phyloP scores from a whole-genome alignment of 305 asterid genomes.

The Caryopteris hybrid region DNA sequence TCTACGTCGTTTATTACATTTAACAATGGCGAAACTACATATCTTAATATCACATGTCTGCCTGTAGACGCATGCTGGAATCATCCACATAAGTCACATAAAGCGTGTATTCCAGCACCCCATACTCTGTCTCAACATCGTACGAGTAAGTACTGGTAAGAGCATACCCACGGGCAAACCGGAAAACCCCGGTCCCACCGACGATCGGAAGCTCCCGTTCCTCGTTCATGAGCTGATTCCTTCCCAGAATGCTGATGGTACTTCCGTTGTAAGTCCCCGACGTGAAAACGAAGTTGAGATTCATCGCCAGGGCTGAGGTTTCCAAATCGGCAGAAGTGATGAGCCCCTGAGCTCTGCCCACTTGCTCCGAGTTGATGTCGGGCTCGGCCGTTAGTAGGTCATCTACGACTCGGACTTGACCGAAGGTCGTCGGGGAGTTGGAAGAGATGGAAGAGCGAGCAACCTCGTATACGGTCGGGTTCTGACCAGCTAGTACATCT shows the following conservation, averaged over 20 bases:
- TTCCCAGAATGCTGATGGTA: slow-evolving; percentile 24
- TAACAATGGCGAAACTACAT: too few species aligned
- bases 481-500: slow-evolving; percentile 19
- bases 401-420: slow-evolving; percentile 27
- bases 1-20: too few species aligned
- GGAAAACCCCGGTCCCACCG: slow-evolving; percentile 32
- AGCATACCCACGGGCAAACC: slow-evolving; percentile 30
- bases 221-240: slow-evolving; percentile 8
- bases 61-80: neutral
- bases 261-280: slow-evolving; percentile 21
- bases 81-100: slow-evolving; percentile 11
- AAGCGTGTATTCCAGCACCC: slow-evolving; percentile 25
- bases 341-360: slow-evolving; percentile 31
- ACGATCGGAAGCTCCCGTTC: slow-evolving; percentile 28
- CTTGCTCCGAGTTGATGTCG: slow-evolving; percentile 9
- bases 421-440: slow-evolving; percentile 17
- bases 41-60: neutral
- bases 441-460: slow-evolving; percentile 29
- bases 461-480: slow-evolving; percentile 22
- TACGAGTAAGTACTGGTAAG: slow-evolving; percentile 15
- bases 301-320: slow-evolving; percentile 19
- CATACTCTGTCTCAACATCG: slow-evolving; percentile 10
- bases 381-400: slow-evolving; percentile 34
- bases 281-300: slow-evolving; percentile 26
- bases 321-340: slow-evolving; percentile 17